A percentile compares a stretch with the other conserved stretches of the same genome.
These are phyloP conservation scores for Salicornia ramosissima DNA, from an alignment of 148 eudicot genomes.

Conservation along the genomic window DNA sequence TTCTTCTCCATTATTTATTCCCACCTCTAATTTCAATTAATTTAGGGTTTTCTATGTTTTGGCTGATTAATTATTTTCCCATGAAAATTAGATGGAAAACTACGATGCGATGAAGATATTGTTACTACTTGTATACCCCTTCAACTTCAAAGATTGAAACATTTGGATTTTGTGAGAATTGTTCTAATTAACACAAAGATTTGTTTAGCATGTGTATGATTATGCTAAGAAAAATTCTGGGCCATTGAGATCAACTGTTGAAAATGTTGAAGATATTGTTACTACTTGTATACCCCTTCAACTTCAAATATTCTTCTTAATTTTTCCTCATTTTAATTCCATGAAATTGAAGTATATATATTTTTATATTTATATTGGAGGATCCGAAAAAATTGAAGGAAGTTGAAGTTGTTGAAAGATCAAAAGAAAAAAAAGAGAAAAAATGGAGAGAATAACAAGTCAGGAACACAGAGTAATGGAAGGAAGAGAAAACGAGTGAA, in stretches of 20 bases:
- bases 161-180: constrained; percentile 36
- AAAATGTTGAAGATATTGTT: constrained; percentile 34
- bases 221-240: constrained; percentile 42
- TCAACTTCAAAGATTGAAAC: constrained; percentile 33
- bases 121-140: too few relatives aligned
- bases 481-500: too few relatives aligned
- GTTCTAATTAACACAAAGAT: constrained; percentile 31
- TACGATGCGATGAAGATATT: constrained; percentile 20
- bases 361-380: too few relatives aligned
- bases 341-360: too few relatives aligned
- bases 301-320: constrained; percentile 25
- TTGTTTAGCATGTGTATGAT: constrained; percentile 34
- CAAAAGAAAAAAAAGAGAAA: too few relatives aligned
- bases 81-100: constrained; percentile 26
- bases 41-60: background rate
- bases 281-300: constrained; percentile 12
- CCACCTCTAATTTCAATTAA: background rate
- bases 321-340: too few relatives aligned
- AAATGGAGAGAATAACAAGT: too few relatives aligned
- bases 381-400: too few relatives aligned
- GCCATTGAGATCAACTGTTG: constrained; percentile 36
- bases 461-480: too few relatives aligned
- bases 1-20: background rate
- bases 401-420: too few relatives aligned
- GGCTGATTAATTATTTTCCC: background rate